phyloP scores from a whole-genome alignment of 2,329 filamentous ascomycete genomes.

The Trichoderma polysporum region DNA sequence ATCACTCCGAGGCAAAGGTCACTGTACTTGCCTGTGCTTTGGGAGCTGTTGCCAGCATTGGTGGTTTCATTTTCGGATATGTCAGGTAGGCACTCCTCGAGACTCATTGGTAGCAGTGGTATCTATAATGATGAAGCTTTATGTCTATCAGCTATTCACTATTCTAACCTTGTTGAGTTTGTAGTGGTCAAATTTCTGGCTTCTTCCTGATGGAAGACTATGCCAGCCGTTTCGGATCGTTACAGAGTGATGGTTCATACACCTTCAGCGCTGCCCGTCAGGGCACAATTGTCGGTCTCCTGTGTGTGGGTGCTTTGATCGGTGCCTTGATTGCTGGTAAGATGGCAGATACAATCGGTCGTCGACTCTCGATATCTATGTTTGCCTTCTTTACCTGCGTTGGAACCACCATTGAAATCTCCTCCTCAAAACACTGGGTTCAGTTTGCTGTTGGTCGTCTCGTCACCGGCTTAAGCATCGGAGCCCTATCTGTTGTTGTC shows the following conservation, averaged over 20 bases:
- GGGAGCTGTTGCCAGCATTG: conserved; percentile 12
- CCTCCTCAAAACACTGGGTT: conserved; percentile 6
- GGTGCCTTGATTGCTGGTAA: conserved; percentile 9
- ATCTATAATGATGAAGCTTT: background rate
- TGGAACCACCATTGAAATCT: conserved; percentile 8
- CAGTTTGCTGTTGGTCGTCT: conserved; percentile 16
- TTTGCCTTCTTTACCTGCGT: conserved; percentile 13
- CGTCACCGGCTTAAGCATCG: conserved; percentile 5
- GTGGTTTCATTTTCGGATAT: conserved; percentile 17
- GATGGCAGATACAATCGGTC: conserved; percentile 10
- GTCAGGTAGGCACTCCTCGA: background rate
- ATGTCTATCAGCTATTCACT: background rate
- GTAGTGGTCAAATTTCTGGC: conserved; percentile 16
- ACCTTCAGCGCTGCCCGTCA: conserved; percentile 10
- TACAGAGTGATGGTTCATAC: conserved; percentile 17
- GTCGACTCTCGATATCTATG: conserved; percentile 13
- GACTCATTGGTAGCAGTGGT: background rate
- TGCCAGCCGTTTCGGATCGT: conserved; percentile 11
- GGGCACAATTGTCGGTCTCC: conserved; percentile 8
- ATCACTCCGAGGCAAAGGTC: background rate
- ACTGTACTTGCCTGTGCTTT: conserved; percentile 10
- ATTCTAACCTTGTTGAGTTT: background rate
- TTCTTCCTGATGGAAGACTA: conserved; percentile 18
- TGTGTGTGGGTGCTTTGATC: conserved; percentile 1
- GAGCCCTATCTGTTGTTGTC: conserved; percentile 6